Evolutionary conservation across 768 basidiomycete genomes (phyloP).

Genomic region (Tricholoma bakamatsutake): DNA sequence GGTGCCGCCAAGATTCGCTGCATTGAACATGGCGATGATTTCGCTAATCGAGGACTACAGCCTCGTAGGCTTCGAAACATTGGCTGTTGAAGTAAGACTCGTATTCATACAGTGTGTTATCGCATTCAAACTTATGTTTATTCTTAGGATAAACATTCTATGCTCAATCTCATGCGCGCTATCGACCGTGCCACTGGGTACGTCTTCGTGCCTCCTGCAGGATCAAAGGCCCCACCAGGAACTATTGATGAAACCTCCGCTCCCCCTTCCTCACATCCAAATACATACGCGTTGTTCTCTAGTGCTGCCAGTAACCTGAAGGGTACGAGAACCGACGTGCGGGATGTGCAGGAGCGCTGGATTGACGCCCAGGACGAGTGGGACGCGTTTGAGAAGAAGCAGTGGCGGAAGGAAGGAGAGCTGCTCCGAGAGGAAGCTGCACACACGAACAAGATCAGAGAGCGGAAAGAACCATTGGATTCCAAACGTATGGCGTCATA

Average conservation of each 20-base stretch:
- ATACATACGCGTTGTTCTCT: slow-evolving; percentile 62
- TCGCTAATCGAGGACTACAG: slow-evolving; percentile 92
- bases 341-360: slow-evolving; percentile 92
- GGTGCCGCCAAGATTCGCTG: slow-evolving; percentile 56
- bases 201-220: slow-evolving; percentile 64
- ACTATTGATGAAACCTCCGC: slow-evolving; percentile 27
- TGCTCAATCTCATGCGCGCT: slow-evolving; percentile 78
- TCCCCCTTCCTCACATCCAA: slow-evolving; percentile 46
- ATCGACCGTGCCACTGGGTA: slow-evolving; percentile 94
- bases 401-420: slow-evolving; percentile 77
- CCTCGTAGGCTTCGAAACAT: slow-evolving; percentile 92
- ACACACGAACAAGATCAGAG: slow-evolving; percentile 25
- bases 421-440: slow-evolving; percentile 38
- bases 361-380: slow-evolving; percentile 78
- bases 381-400: slow-evolving; percentile 72
- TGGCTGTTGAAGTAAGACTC: slow-evolving; percentile 81
- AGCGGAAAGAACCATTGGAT: slow-evolving; percentile 18
- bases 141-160: slow-evolving; percentile 83
- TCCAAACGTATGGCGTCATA: slow-evolving; percentile 7
- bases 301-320: slow-evolving; percentile 51
- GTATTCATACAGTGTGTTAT: neutral
- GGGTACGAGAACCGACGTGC: slow-evolving; percentile 46
- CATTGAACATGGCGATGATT: slow-evolving; percentile 85
- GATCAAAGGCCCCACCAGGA: slow-evolving; percentile 27
- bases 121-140: neutral